These are phyloP conservation scores for Stygiomarasmius scandens DNA, from an alignment of 1,284 basidiomycete species.

Conservation along the genomic window DNA sequence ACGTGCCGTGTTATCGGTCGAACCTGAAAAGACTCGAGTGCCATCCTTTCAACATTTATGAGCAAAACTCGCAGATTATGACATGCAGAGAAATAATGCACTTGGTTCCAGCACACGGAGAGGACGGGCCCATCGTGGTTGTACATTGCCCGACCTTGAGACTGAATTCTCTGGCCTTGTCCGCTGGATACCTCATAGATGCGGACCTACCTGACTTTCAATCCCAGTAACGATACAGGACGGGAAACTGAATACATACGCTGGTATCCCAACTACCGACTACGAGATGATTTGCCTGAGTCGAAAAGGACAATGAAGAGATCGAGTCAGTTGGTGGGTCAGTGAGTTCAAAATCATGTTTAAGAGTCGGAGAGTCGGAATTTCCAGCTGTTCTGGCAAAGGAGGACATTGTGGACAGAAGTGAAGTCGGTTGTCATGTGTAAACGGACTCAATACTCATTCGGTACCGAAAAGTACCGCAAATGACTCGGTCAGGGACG, in stretches of 20 bases:
- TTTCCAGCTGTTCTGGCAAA: too few relatives aligned
- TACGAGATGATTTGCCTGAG: slow-evolving; percentile 69
- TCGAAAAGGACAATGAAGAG: slow-evolving; percentile 69
- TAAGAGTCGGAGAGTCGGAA: too few relatives aligned
- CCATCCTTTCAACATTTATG: too few relatives aligned
- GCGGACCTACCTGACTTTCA: slow-evolving; percentile 45
- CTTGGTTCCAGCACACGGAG: slow-evolving; percentile 83
- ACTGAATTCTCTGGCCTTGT: slow-evolving; percentile 45
- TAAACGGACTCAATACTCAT: too few relatives aligned
- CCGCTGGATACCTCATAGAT: slow-evolving; percentile 60
- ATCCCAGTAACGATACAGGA: not conserved
- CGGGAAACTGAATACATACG: slow-evolving; percentile 41
- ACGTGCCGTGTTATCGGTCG: slow-evolving; percentile 82
- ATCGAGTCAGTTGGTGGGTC: slow-evolving; percentile 78
- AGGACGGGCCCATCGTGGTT: slow-evolving; percentile 83
- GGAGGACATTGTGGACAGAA: too few relatives aligned
- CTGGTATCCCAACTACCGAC: slow-evolving; percentile 82
- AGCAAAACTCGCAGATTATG: not conserved
- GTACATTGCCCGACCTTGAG: slow-evolving; percentile 83
- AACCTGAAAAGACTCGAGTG: slow-evolving; percentile 82
- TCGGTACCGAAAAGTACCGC: too few relatives aligned
- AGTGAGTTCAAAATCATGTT: slow-evolving; percentile 75
- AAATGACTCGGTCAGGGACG: too few relatives aligned
- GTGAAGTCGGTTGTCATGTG: too few relatives aligned
- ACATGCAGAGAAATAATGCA: slow-evolving; percentile 25